Evolutionary conservation across 1,284 basidiomycete genomes (phyloP).

Genomic region (Trichosporon faecale): DNA sequence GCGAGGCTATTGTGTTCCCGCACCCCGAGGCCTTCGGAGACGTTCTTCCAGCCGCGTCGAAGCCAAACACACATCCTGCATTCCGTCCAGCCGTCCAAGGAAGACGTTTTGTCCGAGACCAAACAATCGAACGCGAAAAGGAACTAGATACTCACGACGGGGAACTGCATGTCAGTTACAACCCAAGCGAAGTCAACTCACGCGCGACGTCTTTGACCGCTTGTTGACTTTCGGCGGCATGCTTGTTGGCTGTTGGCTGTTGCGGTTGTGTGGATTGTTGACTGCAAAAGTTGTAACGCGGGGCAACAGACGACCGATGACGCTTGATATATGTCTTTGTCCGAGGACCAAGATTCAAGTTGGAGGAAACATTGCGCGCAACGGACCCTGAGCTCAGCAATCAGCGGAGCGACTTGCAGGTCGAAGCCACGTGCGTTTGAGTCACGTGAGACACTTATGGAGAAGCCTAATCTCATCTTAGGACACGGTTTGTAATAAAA

Average conservation of each 20-base stretch:
- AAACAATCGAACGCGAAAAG: neutral
- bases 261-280: neutral
- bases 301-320: neutral
- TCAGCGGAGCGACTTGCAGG: neutral
- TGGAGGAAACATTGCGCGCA: slow-evolving; percentile 6
- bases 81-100: no score
- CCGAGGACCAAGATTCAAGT: neutral
- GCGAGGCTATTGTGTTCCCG: no score
- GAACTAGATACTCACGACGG: slow-evolving; percentile 34
- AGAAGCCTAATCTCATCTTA: neutral
- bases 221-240: slow-evolving; percentile 32
- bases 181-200: slow-evolving; percentile 22
- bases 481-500: no score
- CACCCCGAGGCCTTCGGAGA: no score
- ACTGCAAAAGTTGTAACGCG: neutral
- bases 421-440: neutral
- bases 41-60: no score
- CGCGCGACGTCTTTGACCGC: slow-evolving; percentile 40
- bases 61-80: no score
- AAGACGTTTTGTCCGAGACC: no score
- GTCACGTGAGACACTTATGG: neutral
- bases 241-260: neutral
- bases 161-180: slow-evolving; percentile 39
- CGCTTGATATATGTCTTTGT: neutral
- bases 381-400: neutral